A percentile compares a stretch with the other conserved stretches of the same genome.
These are phyloP conservation scores for Pleurotus citrinopileatus DNA, from an alignment of 768 basidiomycete genomes.

Conservation along the genomic window DNA sequence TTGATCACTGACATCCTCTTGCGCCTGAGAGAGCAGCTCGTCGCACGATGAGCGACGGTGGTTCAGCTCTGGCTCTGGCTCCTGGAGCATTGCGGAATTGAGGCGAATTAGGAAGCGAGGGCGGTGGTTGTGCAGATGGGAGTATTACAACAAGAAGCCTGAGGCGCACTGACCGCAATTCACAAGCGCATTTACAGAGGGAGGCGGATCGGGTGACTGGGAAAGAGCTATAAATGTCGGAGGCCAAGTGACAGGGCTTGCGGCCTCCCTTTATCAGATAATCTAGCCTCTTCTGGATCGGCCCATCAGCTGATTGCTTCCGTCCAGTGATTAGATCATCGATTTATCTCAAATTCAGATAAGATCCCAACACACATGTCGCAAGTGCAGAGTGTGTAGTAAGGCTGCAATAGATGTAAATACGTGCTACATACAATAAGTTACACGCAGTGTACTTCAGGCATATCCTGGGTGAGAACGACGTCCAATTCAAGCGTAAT, in stretches of 20 bases:
- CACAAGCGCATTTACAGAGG: conserved; percentile 6
- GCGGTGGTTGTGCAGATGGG: not conserved
- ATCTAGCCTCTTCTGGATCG: conserved; percentile 3
- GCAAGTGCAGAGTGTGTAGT: too few relatives aligned
- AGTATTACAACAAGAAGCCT: not conserved
- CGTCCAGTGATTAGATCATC: not conserved
- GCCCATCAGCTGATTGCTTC: not conserved
- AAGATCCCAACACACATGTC: too few relatives aligned
- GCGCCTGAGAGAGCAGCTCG: conserved; percentile 20
- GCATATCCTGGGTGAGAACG: too few relatives aligned
- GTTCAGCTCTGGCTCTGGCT: conserved; percentile 11
- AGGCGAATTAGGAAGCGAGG: not conserved
- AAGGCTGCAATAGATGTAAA: too few relatives aligned
- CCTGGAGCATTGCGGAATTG: conserved; percentile 10
- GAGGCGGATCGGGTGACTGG: not conserved
- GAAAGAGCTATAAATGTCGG: not conserved
- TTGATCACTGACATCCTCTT: conserved; percentile 10
- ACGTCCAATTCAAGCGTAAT: conserved; percentile 2
- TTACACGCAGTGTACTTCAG: conserved; percentile 1
- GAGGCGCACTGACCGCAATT: not conserved
- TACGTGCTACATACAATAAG: not conserved
- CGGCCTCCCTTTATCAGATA: conserved; percentile 5
- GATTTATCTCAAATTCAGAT: not conserved
- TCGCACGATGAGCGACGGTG: conserved; percentile 27
- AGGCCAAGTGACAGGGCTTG: not conserved